These are phyloP conservation scores for Mortierella sp. DNA, from an alignment of 371 early-diverging fungal genomes.

Conservation along the genomic window DNA sequence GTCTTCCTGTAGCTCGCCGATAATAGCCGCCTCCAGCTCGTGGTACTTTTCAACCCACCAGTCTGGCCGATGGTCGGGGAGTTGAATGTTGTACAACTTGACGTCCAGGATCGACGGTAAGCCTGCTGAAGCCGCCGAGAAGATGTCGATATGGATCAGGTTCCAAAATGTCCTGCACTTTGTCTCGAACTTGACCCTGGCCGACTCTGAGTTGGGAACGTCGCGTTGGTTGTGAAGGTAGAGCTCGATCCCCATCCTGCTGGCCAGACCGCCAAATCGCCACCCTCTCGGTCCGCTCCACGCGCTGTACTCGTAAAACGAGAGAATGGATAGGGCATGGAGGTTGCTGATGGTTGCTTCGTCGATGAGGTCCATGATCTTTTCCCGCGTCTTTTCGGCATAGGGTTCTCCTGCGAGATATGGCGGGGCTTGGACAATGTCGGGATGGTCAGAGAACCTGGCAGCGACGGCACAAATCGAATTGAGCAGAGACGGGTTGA, in stretches of 20 bases:
- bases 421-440: background rate
- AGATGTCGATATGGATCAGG: slow-evolving; percentile 1
- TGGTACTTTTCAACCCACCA: slow-evolving; percentile 7
- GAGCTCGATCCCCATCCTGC: slow-evolving; percentile 10
- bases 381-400: background rate
- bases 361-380: slow-evolving; percentile 17
- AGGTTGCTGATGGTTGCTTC: slow-evolving; percentile 8
- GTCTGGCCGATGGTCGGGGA: background rate
- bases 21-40: background rate
- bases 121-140: slow-evolving; percentile 7
- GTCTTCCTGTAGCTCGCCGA: background rate
- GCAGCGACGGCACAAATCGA: slow-evolving; percentile 12
- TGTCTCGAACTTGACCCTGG: slow-evolving; percentile 1
- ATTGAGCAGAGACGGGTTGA: slow-evolving; percentile 3
- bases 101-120: slow-evolving; percentile 2
- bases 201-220: background rate
- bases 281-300: slow-evolving; percentile 4
- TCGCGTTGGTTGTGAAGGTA: slow-evolving; percentile 6
- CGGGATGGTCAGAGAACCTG: slow-evolving; percentile 16
- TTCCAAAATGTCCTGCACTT: slow-evolving; percentile 14
- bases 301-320: slow-evolving; percentile 3
- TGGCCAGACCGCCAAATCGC: slow-evolving; percentile 11
- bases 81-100: slow-evolving; percentile 6
- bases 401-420: slow-evolving; percentile 16
- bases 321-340: slow-evolving; percentile 7